These are phyloP conservation scores for Tricholoma matsutake DNA, from an alignment of 768 basidiomycete species.

Conservation along the genomic window DNA sequence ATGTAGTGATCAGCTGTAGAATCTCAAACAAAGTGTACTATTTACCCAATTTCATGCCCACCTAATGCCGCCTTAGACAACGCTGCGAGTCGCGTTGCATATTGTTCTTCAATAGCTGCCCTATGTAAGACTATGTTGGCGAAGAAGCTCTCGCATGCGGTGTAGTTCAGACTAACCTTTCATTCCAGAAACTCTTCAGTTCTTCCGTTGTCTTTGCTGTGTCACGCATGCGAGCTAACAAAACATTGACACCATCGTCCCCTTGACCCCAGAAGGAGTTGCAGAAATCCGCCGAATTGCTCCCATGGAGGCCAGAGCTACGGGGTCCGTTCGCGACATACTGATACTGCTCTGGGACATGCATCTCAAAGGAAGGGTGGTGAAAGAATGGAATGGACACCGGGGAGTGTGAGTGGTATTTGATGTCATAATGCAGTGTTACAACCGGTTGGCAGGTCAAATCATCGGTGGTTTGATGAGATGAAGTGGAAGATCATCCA, in stretches of 20 bases:
- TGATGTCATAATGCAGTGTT: background rate
- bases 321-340: background rate
- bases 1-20: background rate
- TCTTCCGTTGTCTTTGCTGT: conserved; percentile 87
- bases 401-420: background rate
- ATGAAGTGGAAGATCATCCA: no score
- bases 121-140: conserved; percentile 36
- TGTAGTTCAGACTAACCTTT: conserved; percentile 63
- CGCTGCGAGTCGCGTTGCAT: conserved; percentile 75
- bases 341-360: background rate
- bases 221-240: conserved; percentile 85
- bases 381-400: background rate
- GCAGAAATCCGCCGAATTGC: conserved; percentile 68
- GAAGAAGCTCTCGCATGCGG: background rate
- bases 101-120: conserved; percentile 90
- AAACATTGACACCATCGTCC: conserved; percentile 84
- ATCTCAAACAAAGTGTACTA: conserved; percentile 9
- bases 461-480: no score
- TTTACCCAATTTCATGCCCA: conserved; percentile 89
- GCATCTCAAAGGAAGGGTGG: background rate
- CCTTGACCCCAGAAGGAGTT: conserved; percentile 93
- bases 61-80: conserved; percentile 78
- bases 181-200: conserved; percentile 84
- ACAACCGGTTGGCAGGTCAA: background rate
- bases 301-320: conserved; percentile 22